Evolutionary conservation across 176 grass and related monocot species (phyloP), one percentile per base, ranked within the genome.

Genomic region (Juncus effusus): DNA sequence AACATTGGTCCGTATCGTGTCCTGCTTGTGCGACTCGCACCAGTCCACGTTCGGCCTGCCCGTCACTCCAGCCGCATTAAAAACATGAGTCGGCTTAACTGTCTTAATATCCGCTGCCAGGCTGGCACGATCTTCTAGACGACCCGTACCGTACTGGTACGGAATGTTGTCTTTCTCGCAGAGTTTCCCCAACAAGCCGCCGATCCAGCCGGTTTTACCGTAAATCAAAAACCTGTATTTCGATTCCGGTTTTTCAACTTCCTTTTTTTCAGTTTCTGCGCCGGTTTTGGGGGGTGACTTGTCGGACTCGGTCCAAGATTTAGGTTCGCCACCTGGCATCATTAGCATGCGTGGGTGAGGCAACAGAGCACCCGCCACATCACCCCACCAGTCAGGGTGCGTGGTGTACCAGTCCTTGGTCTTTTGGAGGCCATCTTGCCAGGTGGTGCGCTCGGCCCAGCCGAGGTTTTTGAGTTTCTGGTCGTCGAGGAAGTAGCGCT

Each of bases 341-440:
- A 85, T 85, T 42, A 83, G 64, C 82, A 88, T 94, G 70, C 78
- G 77, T 49, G 82, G 85, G 62, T 94, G 89, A 52, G 89, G 89
- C 6, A 83, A 79, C 59, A 94, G 64, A 13, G 89, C 89, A 54
- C 89, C 81, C 4, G 67, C 2, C 36, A 93, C 84, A 67, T 93
- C 84, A 55, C 89, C 89, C 89, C 89, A 93, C 78, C 80, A 93
- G 60, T 82, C 73, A 68, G 84, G 75, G 64, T 85, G 81, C 56
- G n/a, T 80, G 7, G 84, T 85, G 76, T 93, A 93, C 89, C 89
- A 93, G n/a, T n/a, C n/a, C n/a, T n/a, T n/a, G n/a, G n/a, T n/a
- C n/a, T n/a, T n/a, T n/a, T n/a, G n/a, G n/a, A n/a, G n/a, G n/a
- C n/a, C n/a, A n/a, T n/a, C n/a, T n/a, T n/a, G n/a, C n/a, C n/a